Base-by-base conservation (phyloP, 2,329 filamentous ascomycete species). In the Xylariaceae sp. region DNA sequence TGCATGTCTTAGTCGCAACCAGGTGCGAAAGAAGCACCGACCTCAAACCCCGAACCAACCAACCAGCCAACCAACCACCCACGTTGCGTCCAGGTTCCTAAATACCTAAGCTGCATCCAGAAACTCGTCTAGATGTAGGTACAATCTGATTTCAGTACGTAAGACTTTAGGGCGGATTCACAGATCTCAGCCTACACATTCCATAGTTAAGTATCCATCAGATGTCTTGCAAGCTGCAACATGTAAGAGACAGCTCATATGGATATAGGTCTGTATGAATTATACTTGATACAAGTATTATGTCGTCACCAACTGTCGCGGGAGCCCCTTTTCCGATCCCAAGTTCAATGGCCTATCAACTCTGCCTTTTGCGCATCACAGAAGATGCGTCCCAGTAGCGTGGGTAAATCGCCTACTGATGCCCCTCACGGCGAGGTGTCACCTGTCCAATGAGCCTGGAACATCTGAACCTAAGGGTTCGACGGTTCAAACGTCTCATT, bases 31-130 rank as follows among this genome's bases (percentile, higher is more conserved):
- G 48, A 51, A 45, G 19, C 29, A 52, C 52, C 50, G 21, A 50
- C 53, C 53, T 53, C 49, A 29, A 50, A 45, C 43, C 46, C n/a
- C n/a, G n/a, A n/a, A n/a, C n/a, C n/a, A 43, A 57, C 52, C 57
- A 26, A 9, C 54, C 18, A 55, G 20, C 48, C 46, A 37, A 46
- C 26, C 19, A 52, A 44, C 41, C 20, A 41, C 45, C 29, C n/a
- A 42, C 26, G 26, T 29, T 57, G 49, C 45, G 43, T 49, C 44
- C 48, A 44, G 32, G 44, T 29, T 6, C 6, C 10, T 29, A 10
- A 10, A 6, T 6, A 29, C 26, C 10, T 5, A 41, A 16, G 19
- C 49, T 50, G 42, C 47, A 58, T 51, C 32, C 37, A 45, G 40
- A 46, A 61, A 50, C 48, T 48, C 14, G 21, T 37, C 46, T 45